These are phyloP conservation scores for Apodospora peruviana DNA, from an alignment of 495 filamentous ascomycete species.

Conservation along the genomic window DNA sequence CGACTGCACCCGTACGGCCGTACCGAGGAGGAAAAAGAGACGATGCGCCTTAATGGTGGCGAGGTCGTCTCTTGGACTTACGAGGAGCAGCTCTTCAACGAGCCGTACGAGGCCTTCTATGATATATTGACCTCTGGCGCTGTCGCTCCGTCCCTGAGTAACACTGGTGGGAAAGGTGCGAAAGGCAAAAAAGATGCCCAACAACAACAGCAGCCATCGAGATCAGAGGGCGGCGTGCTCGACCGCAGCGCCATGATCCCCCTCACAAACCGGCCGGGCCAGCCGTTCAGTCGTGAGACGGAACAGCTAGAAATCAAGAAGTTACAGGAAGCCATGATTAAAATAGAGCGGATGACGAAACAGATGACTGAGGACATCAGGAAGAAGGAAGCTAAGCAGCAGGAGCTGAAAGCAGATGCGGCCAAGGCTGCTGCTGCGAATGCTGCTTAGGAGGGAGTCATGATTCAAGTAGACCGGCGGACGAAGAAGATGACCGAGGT, in stretches of 20 bases:
- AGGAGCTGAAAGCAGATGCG: constrained; percentile 32
- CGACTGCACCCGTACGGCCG: constrained; percentile 84
- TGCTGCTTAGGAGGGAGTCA: too few species aligned
- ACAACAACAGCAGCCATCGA: constrained; percentile 5
- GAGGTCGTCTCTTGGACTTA: constrained; percentile 70
- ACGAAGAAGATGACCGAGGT: too few species aligned
- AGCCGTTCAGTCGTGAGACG: constrained; percentile 69
- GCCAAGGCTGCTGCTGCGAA: not conserved
- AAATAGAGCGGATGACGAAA: constrained; percentile 58
- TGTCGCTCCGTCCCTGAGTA: constrained; percentile 12
- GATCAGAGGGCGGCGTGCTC: constrained; percentile 44
- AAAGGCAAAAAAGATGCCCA: constrained; percentile 20
- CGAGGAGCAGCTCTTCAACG: constrained; percentile 93
- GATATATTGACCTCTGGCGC: constrained; percentile 68
- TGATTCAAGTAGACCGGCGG: too few species aligned
- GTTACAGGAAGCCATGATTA: constrained; percentile 63
- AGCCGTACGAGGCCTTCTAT: constrained; percentile 86
- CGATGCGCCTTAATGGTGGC: constrained; percentile 53
- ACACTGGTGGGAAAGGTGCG: not conserved
- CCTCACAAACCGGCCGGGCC: constrained; percentile 51
- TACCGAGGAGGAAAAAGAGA: constrained; percentile 67
- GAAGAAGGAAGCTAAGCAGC: constrained; percentile 50
- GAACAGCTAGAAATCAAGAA: constrained; percentile 69
- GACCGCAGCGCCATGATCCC: constrained; percentile 68
- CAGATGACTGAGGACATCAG: constrained; percentile 60